Conservation (phyloP, 2,329 filamentous ascomycete genomes). For the Colletotrichum kahawae region DNA sequence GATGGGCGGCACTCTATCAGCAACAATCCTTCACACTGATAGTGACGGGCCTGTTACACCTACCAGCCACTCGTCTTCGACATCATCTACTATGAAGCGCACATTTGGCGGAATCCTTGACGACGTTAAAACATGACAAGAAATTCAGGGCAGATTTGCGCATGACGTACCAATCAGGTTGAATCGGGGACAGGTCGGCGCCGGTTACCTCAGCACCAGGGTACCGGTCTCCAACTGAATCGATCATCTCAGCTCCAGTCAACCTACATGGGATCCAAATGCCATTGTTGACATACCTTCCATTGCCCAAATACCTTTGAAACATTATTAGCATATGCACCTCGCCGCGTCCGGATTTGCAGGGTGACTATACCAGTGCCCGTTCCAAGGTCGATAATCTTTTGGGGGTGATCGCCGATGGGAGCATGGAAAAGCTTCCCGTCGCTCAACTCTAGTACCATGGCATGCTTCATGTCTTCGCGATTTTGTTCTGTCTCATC, state of each 20-base stretch:
- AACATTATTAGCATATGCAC: not conserved
- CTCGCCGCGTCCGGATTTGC: fast-evolving
- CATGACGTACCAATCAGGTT: not conserved
- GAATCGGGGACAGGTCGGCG: not conserved
- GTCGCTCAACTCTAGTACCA: conserved; percentile 40
- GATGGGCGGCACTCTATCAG: not conserved
- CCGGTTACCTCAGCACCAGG: not conserved
- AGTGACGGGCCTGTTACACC: fast-evolving
- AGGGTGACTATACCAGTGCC: not conserved
- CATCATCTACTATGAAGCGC: not conserved
- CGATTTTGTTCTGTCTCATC: conserved; percentile 43
- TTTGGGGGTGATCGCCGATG: not conserved
- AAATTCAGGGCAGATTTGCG: not conserved
- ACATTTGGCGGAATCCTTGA: not conserved
- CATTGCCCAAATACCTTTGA: not conserved
- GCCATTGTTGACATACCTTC: not conserved
- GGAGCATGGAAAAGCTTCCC: conserved; percentile 27
- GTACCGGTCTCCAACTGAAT: not conserved
- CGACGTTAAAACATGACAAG: not conserved
- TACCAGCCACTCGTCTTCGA: not conserved
- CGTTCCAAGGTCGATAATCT: not conserved
- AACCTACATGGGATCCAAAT: not conserved
- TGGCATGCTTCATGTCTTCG: conserved; percentile 42
- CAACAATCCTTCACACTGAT: not conserved
- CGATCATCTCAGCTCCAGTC: not conserved